Evolutionary conservation across 805 yeast species (phyloP).

Genomic region (Isabelozyma heimii): DNA sequence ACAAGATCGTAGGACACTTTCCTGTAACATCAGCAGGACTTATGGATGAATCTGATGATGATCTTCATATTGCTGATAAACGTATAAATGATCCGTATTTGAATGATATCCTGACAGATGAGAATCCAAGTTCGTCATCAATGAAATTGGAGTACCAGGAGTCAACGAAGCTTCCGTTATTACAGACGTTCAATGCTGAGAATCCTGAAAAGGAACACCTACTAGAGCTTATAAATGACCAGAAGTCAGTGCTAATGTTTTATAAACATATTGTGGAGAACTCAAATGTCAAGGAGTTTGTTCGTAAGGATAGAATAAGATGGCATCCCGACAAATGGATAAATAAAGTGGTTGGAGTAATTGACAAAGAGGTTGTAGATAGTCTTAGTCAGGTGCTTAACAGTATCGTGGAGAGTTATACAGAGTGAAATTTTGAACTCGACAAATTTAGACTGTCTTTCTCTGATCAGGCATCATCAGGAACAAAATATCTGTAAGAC

Average conservation of each 20-base stretch:
- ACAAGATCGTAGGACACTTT: slow-evolving; percentile 29
- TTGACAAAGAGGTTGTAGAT: slow-evolving; percentile 26
- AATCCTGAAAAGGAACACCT: slow-evolving; percentile 8
- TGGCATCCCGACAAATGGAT: slow-evolving; percentile 75
- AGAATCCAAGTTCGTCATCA: no score
- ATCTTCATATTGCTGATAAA: slow-evolving; percentile 35
- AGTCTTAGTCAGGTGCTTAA: slow-evolving; percentile 31
- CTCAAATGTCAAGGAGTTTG: slow-evolving; percentile 9
- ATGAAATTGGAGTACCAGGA: slow-evolving; percentile 11
- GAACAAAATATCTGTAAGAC: no score
- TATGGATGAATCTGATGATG: slow-evolving; percentile 31
- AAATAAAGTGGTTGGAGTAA: slow-evolving; percentile 9
- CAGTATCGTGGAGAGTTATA: slow-evolving; percentile 15
- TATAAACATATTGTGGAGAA: slow-evolving; percentile 15
- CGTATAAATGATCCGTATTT: slow-evolving; percentile 34
- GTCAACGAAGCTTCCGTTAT: slow-evolving; percentile 7
- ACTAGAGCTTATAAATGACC: slow-evolving; percentile 14
- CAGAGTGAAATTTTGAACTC: neutral
- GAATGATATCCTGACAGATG: slow-evolving; percentile 6
- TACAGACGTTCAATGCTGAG: slow-evolving; percentile 12
- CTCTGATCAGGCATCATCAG: no score
- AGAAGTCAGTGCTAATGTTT: slow-evolving; percentile 22
- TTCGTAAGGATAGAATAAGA: slow-evolving; percentile 51
- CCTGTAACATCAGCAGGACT: slow-evolving; percentile 28
- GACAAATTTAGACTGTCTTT: neutral